A percentile compares a stretch with the other conserved stretches of the same genome.
Conservation (phyloP, 331 rosid genomes). For the Malus hybrid region DNA sequence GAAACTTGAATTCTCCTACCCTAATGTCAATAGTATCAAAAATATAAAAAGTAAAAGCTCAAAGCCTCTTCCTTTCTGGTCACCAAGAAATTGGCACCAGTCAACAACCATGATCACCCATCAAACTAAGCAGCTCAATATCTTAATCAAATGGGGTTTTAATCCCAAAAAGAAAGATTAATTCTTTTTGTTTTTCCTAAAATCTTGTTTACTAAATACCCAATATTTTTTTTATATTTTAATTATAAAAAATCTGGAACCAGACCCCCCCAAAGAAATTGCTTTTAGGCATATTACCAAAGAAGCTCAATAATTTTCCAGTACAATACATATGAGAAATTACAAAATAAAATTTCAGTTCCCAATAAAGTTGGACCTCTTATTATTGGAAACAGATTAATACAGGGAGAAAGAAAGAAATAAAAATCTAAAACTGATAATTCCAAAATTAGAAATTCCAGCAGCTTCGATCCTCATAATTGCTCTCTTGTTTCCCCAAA, state of each 20-base stretch:
- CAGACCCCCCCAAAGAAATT: neutral
- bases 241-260: neutral
- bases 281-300: neutral
- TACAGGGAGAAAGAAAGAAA: neutral
- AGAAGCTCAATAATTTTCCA: neutral
- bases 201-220: neutral
- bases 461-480: neutral
- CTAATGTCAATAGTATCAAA: neutral
- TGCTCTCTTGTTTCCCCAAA: neutral
- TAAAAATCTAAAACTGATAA: neutral
- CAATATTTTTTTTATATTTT: neutral
- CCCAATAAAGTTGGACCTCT: conserved; percentile 1
- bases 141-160: neutral
- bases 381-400: neutral
- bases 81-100: neutral
- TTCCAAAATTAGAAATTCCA: neutral
- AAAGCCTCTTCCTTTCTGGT: neutral
- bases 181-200: neutral
- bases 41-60: neutral
- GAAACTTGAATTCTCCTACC: neutral
- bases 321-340: neutral
- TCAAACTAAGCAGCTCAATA: neutral
- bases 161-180: neutral
- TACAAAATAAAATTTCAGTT: neutral
- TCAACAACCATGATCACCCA: conserved; percentile 26